Percentiles rank a stretch among this genome's conserved stretches.
phyloP scores from a whole-genome alignment of 2,329 filamentous ascomycete genomes.

The Penicillium sp. region DNA sequence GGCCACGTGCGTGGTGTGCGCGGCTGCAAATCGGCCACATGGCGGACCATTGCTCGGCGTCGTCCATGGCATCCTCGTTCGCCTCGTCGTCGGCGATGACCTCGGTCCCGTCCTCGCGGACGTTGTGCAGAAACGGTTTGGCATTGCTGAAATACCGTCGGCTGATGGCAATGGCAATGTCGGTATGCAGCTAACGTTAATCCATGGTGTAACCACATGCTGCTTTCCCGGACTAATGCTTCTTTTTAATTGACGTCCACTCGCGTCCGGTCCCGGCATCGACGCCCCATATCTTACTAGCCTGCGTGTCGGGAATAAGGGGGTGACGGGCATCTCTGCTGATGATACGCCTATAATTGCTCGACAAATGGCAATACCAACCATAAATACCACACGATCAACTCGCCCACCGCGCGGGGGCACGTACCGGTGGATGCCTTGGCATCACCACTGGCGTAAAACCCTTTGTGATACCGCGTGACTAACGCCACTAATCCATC shows the following conservation, averaged over 20 bases:
- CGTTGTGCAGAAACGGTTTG: neutral
- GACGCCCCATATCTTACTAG: neutral
- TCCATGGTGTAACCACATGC: neutral
- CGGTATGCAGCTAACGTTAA: neutral
- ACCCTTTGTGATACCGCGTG: constrained; percentile 12
- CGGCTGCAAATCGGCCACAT: too few relatives aligned
- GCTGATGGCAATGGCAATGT: neutral
- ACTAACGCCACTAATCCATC: constrained; percentile 4
- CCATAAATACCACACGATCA: constrained; percentile 15
- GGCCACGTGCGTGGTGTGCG: too few relatives aligned
- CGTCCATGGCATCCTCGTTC: too few relatives aligned
- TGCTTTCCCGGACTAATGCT: neutral
- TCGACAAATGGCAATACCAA: constrained; percentile 1
- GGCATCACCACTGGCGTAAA: neutral
- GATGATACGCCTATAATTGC: neutral
- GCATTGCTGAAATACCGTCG: neutral
- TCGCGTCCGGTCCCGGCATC: neutral
- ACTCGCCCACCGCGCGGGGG: constrained; percentile 3
- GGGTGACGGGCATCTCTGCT: neutral
- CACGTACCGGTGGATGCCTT: constrained; percentile 14
- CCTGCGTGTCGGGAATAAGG: neutral
- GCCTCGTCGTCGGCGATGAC: too few relatives aligned
- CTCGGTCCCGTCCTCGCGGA: too few relatives aligned
- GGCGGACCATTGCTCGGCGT: too few relatives aligned
- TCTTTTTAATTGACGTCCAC: neutral